phyloP scores from a whole-genome alignment of 2,329 filamentous ascomycete genomes.

The Sclerotiophoma versabilis region DNA sequence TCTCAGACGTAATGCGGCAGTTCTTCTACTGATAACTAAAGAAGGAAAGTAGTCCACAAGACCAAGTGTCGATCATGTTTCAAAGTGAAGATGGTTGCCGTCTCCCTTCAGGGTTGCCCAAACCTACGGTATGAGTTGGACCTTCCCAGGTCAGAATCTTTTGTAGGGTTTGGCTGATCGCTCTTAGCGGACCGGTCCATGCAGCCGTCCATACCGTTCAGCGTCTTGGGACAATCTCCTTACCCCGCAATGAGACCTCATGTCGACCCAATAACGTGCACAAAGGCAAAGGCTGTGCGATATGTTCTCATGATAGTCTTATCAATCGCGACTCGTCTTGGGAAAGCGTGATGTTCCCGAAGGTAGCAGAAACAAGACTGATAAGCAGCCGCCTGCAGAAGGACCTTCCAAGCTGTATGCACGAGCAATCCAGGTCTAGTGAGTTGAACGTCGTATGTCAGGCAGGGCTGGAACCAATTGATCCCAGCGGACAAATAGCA shows the following conservation, averaged over 20 bases:
- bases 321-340: slow-evolving; percentile 16
- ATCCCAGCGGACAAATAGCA: too few relatives aligned
- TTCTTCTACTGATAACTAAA: too few relatives aligned
- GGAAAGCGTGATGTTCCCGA: slow-evolving; percentile 8
- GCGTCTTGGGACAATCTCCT: neutral
- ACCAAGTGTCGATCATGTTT: neutral
- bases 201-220: slow-evolving; percentile 14
- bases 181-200: slow-evolving; percentile 23
- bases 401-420: too few relatives aligned
- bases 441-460: too few relatives aligned
- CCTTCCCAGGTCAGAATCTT: slow-evolving; percentile 1
- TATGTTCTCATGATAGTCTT: slow-evolving; percentile 22
- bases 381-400: neutral
- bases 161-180: neutral
- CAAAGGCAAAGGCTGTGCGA: slow-evolving; percentile 7
- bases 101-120: neutral
- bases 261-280: slow-evolving; percentile 9
- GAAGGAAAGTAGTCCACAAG: too few relatives aligned
- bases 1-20: neutral
- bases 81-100: neutral
- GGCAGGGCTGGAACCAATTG: too few relatives aligned
- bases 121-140: neutral
- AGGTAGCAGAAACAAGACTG: neutral
- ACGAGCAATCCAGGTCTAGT: too few relatives aligned
- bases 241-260: slow-evolving; percentile 15